Conservation (phyloP, 169 alveolate genomes). For the Cryptosporidium meleagridis region DNA sequence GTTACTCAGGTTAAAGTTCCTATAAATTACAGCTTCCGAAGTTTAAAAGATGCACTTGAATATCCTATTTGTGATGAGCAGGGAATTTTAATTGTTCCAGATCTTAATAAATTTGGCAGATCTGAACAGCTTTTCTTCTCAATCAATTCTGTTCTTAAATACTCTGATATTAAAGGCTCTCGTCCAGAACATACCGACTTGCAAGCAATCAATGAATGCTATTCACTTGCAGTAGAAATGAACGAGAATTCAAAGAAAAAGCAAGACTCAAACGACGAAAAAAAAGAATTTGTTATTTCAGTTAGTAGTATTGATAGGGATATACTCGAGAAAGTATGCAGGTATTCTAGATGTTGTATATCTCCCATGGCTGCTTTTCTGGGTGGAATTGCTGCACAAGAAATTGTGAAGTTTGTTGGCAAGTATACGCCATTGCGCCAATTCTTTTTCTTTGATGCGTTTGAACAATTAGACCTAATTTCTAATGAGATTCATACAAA, state of each 20-base stretch:
- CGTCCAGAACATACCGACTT: conserved; percentile 83
- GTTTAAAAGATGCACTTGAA: conserved; percentile 39
- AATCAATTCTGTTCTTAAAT: conserved; percentile 85
- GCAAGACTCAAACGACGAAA: conserved; percentile 15
- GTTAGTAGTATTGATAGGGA: conserved; percentile 89
- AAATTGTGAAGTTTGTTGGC: conserved; percentile 97
- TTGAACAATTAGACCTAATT: conserved; percentile 85
- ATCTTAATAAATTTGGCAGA: conserved; percentile 94
- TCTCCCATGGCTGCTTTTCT: conserved; percentile 96
- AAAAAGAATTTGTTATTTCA: conserved; percentile 64
- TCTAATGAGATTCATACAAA: conserved; percentile 60
- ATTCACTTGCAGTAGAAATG: conserved; percentile 80
- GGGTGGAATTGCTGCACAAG: conserved; percentile 98
- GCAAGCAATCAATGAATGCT: conserved; percentile 82
- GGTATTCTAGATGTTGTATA: conserved; percentile 84
- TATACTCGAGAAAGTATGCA: conserved; percentile 85
- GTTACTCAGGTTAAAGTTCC: conserved; percentile 92
- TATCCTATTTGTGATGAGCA: conserved; percentile 86
- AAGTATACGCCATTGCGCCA: conserved; percentile 97
- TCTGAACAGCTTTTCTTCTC: conserved; percentile 95
- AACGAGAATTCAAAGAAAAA: conserved; percentile 79
- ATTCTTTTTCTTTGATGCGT: conserved; percentile 95
- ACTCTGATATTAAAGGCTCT: conserved; percentile 77
- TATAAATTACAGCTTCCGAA: conserved; percentile 81
- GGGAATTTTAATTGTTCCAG: conserved; percentile 88